A percentile compares a stretch with the other conserved stretches of the same genome.
phyloP scores from a whole-genome alignment of 176 grass and related monocot species.

The Zea mays region DNA sequence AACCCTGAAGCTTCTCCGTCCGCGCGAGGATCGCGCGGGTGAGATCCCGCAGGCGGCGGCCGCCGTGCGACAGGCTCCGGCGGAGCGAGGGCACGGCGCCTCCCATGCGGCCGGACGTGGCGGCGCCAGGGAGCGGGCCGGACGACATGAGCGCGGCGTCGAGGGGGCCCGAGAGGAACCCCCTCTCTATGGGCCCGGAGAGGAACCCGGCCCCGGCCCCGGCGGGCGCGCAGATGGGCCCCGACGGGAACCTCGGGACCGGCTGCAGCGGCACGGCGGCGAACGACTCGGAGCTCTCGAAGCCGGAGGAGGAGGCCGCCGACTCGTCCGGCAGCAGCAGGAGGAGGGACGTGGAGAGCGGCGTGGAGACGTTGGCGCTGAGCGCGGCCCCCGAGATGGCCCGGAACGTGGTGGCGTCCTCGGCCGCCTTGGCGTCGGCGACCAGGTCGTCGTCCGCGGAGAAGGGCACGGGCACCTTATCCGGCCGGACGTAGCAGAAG shows the following conservation, averaged over 20 bases:
- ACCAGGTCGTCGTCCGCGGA: constrained; percentile 26
- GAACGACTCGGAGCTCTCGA: constrained; percentile 91
- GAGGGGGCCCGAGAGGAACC: constrained; percentile 71
- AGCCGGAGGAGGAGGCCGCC: constrained; percentile 34
- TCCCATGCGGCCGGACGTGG: constrained; percentile 11
- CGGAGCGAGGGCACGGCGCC: constrained; percentile 45
- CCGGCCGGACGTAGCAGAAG: constrained; percentile 71
- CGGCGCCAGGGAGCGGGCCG: constrained; percentile 52
- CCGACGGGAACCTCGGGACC: constrained; percentile 65
- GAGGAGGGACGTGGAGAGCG: constrained; percentile 69
- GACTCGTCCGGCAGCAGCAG: constrained; percentile 42
- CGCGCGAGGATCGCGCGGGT: constrained; percentile 44
- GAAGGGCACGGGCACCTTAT: constrained; percentile 30
- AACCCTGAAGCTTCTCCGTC: constrained; percentile 21
- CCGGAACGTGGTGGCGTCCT: constrained; percentile 55
- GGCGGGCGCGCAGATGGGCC: constrained; percentile 57
- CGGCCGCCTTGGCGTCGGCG: constrained; percentile 37
- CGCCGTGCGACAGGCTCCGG: constrained; percentile 69
- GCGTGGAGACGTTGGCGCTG: constrained; percentile 79
- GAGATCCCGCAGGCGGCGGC: constrained; percentile 45
- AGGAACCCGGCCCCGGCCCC: constrained; percentile 49
- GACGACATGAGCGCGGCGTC: constrained; percentile 74
- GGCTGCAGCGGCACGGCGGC: constrained; percentile 76
- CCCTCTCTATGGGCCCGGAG: constrained; percentile 61
- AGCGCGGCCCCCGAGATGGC: constrained; percentile 72